Base-by-base conservation (phyloP, 176 grass and related monocot species). In the Oryza glaberrima region DNA sequence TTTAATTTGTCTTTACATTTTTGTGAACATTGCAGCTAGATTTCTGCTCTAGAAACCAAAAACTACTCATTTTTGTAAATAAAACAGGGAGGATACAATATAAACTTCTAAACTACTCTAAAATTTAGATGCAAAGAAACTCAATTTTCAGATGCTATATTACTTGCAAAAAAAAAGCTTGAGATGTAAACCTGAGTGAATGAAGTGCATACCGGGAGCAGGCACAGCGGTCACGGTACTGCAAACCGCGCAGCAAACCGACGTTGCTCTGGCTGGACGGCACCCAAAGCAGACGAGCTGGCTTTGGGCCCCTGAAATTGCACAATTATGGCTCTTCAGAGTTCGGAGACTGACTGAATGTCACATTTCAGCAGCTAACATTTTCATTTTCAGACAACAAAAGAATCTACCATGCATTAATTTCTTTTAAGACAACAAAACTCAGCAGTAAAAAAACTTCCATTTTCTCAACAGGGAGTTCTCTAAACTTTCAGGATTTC, bases 201-300 rank as follows among this genome's bases (percentile, higher is more conserved):
- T 26, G 28, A 71, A 30, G 40, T 44, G 40, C 77, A 41, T 96
- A 99, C 96, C 96, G 4, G 96, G 94, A 77, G 96, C 90, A 15
- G 91, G 96, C 35, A 96, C 96, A 5, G 83, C 32, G n/a, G 96
- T 99, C 66, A 99, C 91, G 14, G 94, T 92, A 86, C 91, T 99
- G 82, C 96, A 99, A 73, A 99, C 91, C 12, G 96, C 91, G 22
- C 93, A 99, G 78, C 96, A 96, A 65, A 99, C 94, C 17, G 96
- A 99, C 19, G 94, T 86, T 51, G 96, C 96, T 16, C 96, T 94
- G 11, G 91, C 88, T 64, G 96, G 94, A 76, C 96, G 88, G 85
- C 96, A 99, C 5, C 93, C 93, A 6, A 92, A 92, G 85, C 96
- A 99, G 65, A 99, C 91, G 61, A 99, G 89, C 65, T 99, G 96